phyloP scores from a whole-genome alignment of 441 rosid genomes.

The Geranium incanum region DNA sequence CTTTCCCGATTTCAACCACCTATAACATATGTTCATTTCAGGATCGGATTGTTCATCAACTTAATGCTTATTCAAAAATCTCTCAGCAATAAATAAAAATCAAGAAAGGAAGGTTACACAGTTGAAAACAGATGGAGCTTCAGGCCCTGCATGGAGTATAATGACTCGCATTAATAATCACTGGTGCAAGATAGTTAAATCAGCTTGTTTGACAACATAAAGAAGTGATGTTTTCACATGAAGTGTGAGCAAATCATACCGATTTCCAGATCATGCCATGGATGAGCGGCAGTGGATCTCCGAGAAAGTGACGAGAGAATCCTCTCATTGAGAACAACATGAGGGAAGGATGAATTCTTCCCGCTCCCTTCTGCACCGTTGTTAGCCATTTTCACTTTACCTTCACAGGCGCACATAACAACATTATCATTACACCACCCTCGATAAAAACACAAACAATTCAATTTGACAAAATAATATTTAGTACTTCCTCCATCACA shows the following conservation, averaged over 20 bases:
- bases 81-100: background rate
- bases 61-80: background rate
- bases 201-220: conserved; percentile 15
- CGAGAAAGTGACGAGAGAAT: conserved; percentile 68
- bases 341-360: conserved; percentile 23
- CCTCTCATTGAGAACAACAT: conserved; percentile 53
- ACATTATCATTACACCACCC: background rate
- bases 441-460: background rate
- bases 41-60: background rate
- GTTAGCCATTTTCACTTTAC: conserved; percentile 38
- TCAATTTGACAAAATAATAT: background rate
- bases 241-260: conserved; percentile 33
- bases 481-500: too few species aligned
- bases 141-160: conserved; percentile 57
- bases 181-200: conserved; percentile 9
- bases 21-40: conserved; percentile 24
- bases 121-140: conserved; percentile 54
- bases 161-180: conserved; percentile 13
- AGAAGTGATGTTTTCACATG: background rate
- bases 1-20: conserved; percentile 91
- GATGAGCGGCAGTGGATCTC: conserved; percentile 83
- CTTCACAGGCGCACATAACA: conserved; percentile 6
- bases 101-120: background rate
- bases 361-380: conserved; percentile 28
- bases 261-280: conserved; percentile 90